Evolutionary conservation across 768 basidiomycete species (phyloP).

Genomic region (Suillus ampliporus): DNA sequence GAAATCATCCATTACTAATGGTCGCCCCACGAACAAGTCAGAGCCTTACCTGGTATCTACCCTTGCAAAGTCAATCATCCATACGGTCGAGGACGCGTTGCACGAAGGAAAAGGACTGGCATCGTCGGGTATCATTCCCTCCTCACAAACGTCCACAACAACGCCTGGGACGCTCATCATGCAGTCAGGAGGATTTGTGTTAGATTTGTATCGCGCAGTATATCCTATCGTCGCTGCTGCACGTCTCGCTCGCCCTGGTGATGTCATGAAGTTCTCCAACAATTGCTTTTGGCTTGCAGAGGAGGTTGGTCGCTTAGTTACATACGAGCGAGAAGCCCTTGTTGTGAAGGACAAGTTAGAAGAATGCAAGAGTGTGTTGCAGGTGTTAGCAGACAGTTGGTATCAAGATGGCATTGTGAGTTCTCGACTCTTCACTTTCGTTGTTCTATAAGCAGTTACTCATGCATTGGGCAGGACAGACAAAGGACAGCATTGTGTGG

Average conservation of each 20-base stretch:
- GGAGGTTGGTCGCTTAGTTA: constrained; percentile 43
- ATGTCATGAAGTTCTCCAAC: constrained; percentile 80
- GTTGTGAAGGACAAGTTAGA: constrained; percentile 51
- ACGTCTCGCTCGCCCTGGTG: constrained; percentile 54
- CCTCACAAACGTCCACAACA: constrained; percentile 33
- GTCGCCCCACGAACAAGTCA: constrained; percentile 25
- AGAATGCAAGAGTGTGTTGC: constrained; percentile 58
- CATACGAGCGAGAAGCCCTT: constrained; percentile 33
- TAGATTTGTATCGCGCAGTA: constrained; percentile 83
- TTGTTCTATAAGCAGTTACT: background rate
- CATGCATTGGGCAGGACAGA: constrained; percentile 25
- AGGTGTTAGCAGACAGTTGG: constrained; percentile 67
- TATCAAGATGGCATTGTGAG: constrained; percentile 74
- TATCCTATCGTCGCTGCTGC: constrained; percentile 67
- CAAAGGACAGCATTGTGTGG: constrained; percentile 37
- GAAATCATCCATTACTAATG: constrained; percentile 16
- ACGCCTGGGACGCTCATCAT: constrained; percentile 60
- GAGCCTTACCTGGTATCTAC: constrained; percentile 68
- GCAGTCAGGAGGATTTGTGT: constrained; percentile 63
- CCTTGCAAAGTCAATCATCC: constrained; percentile 57
- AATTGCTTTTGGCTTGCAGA: constrained; percentile 73
- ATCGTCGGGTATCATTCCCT: constrained; percentile 57
- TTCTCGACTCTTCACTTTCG: constrained; percentile 15
- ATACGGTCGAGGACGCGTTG: constrained; percentile 64
- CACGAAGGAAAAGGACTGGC: constrained; percentile 71